phyloP scores from a whole-genome alignment of 2,329 filamentous ascomycete genomes.

The Pseudocercospora eumusae region DNA sequence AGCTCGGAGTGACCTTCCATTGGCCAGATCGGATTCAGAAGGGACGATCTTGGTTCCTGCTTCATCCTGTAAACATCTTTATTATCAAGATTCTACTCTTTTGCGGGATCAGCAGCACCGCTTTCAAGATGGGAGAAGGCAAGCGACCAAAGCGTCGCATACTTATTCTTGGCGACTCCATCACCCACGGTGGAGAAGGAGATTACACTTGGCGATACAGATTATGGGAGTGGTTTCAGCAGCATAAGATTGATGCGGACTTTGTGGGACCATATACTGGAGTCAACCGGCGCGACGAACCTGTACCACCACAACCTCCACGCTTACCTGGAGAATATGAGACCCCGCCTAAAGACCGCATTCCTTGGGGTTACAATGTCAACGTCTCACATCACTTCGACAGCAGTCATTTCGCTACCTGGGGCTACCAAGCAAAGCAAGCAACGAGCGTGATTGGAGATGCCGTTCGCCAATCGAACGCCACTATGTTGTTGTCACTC shows the following conservation, averaged over 20 bases:
- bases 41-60: not conserved
- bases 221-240: conserved; percentile 46
- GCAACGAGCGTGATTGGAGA: conserved; percentile 36
- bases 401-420: conserved; percentile 24
- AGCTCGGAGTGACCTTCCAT: not conserved
- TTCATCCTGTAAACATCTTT: no score
- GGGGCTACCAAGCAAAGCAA: conserved; percentile 41
- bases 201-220: conserved; percentile 51
- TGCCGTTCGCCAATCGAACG: conserved; percentile 36
- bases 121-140: not conserved
- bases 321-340: conserved; percentile 18
- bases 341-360: conserved; percentile 4
- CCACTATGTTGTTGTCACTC: conserved; percentile 37
- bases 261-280: conserved; percentile 43
- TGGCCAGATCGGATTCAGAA: not conserved
- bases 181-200: conserved; percentile 39
- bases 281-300: conserved; percentile 41
- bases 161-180: conserved; percentile 33
- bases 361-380: conserved; percentile 39
- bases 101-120: not conserved
- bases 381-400: conserved; percentile 35
- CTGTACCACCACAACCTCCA: conserved; percentile 18
- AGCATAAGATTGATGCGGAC: conserved; percentile 23
- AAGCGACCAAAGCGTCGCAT: conserved; percentile 15
- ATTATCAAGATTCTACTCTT: not conserved